Conservation (phyloP, 192 early-diverging fungal species). For the Coemansia sp. region DNA sequence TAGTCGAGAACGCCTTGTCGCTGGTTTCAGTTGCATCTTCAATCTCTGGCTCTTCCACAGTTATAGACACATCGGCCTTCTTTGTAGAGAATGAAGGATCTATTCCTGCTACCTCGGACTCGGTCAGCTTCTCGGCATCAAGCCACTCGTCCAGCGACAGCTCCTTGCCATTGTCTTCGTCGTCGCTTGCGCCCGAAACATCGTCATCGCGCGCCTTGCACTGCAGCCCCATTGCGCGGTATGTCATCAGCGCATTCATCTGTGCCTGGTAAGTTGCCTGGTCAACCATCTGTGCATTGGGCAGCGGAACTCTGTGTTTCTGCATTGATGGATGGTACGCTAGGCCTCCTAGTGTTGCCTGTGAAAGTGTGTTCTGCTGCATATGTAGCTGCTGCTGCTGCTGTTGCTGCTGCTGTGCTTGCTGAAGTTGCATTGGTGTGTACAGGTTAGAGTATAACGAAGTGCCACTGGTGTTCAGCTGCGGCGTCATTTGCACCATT, state of each 20-base stretch:
- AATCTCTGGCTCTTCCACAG: constrained; percentile 36
- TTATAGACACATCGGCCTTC: background rate
- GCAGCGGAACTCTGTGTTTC: constrained; percentile 40
- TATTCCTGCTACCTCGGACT: constrained; percentile 30
- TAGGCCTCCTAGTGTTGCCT: constrained; percentile 1
- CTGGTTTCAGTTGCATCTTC: constrained; percentile 29
- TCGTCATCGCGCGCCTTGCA: constrained; percentile 46
- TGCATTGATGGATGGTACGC: constrained; percentile 18
- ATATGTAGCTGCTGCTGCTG: constrained; percentile 19
- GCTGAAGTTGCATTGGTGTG: constrained; percentile 43
- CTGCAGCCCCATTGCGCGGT: constrained; percentile 55
- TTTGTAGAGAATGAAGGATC: constrained; percentile 1
- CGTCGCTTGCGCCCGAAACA: constrained; percentile 10
- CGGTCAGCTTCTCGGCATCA: constrained; percentile 45
- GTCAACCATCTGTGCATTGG: constrained; percentile 44
- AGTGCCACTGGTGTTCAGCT: constrained; percentile 7
- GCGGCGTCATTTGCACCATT: constrained; percentile 9
- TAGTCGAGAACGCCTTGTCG: constrained; percentile 21
- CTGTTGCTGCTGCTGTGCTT: constrained; percentile 29
- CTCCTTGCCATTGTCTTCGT: constrained; percentile 22
- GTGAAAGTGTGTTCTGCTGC: constrained; percentile 9
- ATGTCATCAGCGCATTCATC: constrained; percentile 51
- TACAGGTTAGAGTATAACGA: constrained; percentile 44
- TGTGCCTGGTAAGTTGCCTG: constrained; percentile 42
- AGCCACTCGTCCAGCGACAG: constrained; percentile 55